Evolutionary conservation across 73 alveolate genomes (phyloP), one percentile per base, ranked within the genome.

Genomic region (Paramecium tetraurelia): DNA sequence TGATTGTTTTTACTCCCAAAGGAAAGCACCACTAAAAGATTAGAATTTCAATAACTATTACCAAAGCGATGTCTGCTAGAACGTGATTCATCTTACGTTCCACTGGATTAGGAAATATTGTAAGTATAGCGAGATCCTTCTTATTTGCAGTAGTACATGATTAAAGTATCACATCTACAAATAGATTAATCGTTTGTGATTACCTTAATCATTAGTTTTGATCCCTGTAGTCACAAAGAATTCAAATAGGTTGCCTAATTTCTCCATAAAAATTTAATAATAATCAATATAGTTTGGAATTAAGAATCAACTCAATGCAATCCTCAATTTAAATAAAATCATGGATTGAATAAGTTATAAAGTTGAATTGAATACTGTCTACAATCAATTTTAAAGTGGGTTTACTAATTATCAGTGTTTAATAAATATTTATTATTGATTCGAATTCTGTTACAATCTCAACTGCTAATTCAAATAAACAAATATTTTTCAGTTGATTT

Each of bases 231-330:
- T 80, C 44, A 80, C 90, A 24, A 80, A 80, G 72, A 80, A 80
- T 80, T 80, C 90, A 80, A 80, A 80, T 11, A 80, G 75, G 12
- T 80, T 80, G 22, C 90, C 90, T 46, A 80, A 80, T 80, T 80
- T 80, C 57, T 80, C 90, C 90, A 80, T 80, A 20, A 14, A 20
- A n/a, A 18, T 53, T 53, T 53, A 53, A 53, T 53, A 53, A n/a
- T 75, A 35, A 68, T 68, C 3, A 68, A 31, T 31, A 68, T 68
- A 68, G 4, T 4, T 53, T 3, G 6, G 22, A 22, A 20, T 16
- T 53, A 16, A 53, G 11, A 53, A 53, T 2, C 21, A 48, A 46
- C 33, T 53, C 2, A 53, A 7, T 16, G 20, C 58, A 6, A 27
- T 11, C 1, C 58, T 5, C 59, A 48, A 16, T 48, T 48, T 48